Evolutionary conservation across 352 stramenopile species (phyloP).

Genomic region (Phytophthora macrochlamydospora): DNA sequence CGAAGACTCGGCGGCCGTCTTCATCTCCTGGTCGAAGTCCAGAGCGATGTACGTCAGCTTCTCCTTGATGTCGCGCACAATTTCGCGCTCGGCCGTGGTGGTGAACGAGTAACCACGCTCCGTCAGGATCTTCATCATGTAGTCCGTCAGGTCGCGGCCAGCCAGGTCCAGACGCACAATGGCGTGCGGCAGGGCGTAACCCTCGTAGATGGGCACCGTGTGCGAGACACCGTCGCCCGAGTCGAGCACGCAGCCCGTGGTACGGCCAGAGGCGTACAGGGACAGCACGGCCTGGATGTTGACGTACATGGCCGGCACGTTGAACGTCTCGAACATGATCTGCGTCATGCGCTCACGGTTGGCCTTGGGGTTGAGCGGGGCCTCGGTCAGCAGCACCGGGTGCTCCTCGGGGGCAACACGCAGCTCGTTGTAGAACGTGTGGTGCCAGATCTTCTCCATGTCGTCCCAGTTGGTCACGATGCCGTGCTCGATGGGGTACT

Average conservation of each 20-base stretch:
- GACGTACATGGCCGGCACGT: constrained; percentile 94
- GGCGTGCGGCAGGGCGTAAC: constrained; percentile 93
- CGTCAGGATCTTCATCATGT: constrained; percentile 97
- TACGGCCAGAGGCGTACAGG: constrained; percentile 95
- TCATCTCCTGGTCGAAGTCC: constrained; percentile 94
- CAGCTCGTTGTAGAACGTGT: constrained; percentile 99
- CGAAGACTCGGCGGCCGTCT: constrained; percentile 76
- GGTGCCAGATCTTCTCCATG: constrained; percentile 99
- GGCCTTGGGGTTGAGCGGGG: constrained; percentile 93
- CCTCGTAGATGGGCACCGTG: constrained; percentile 97
- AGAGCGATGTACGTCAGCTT: constrained; percentile 95
- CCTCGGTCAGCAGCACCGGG: constrained; percentile 94
- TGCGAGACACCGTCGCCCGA: constrained; percentile 94
- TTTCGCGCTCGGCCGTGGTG: constrained; percentile 95
- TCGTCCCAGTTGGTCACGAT: constrained; percentile 99
- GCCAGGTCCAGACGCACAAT: constrained; percentile 94
- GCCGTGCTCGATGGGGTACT: constrained; percentile 99
- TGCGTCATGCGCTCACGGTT: constrained; percentile 94
- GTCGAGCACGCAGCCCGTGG: constrained; percentile 96
- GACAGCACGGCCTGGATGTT: constrained; percentile 94
- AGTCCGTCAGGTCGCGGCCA: constrained; percentile 94
- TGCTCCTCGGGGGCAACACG: constrained; percentile 96
- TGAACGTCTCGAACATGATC: constrained; percentile 98
- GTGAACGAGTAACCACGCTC: constrained; percentile 95
- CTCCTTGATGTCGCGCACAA: constrained; percentile 97